phyloP scores from a whole-genome alignment of 805 yeast genomes.

The Ogataea henricii region DNA sequence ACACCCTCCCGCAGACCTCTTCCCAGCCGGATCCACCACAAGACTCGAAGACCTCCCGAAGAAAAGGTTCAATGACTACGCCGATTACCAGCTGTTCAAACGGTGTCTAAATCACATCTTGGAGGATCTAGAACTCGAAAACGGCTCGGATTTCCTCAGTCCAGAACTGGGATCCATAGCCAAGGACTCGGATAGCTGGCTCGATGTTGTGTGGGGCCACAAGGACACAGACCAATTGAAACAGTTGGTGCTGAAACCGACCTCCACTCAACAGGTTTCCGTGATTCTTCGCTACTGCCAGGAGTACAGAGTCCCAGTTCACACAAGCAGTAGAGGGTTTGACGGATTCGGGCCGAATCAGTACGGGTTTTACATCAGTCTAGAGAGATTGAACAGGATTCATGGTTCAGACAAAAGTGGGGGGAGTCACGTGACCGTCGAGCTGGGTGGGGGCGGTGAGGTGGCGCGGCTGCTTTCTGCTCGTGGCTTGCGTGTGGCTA shows the following conservation, averaged over 20 bases:
- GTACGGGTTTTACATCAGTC: slow-evolving; percentile 16
- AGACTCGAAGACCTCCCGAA: slow-evolving; percentile 20
- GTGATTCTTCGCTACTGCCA: slow-evolving; percentile 27
- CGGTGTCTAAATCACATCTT: slow-evolving; percentile 30
- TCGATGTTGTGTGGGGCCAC: slow-evolving; percentile 27
- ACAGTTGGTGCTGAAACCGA: slow-evolving; percentile 25
- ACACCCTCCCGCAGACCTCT: slow-evolving; percentile 32
- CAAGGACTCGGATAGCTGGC: slow-evolving; percentile 22
- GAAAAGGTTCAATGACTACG: slow-evolving; percentile 20
- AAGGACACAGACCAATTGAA: slow-evolving; percentile 19
- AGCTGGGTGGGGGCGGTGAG: slow-evolving; percentile 9
- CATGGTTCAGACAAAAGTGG: too few relatives aligned
- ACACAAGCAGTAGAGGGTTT: slow-evolving; percentile 12
- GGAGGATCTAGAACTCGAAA: slow-evolving; percentile 21
- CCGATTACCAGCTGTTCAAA: slow-evolving; percentile 28
- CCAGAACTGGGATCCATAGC: slow-evolving; percentile 22
- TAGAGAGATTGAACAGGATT: slow-evolving; percentile 18
- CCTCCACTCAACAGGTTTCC: slow-evolving; percentile 25
- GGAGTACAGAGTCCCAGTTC: slow-evolving; percentile 31
- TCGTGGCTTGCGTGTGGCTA: slow-evolving; percentile 7
- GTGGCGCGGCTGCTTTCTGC: slow-evolving; percentile 5
- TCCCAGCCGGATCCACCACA: slow-evolving; percentile 32
- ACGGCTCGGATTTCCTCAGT: slow-evolving; percentile 19
- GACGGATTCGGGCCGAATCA: slow-evolving; percentile 8
- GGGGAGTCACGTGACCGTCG: slow-evolving; percentile 7